Conservation (phyloP, 805 yeast genomes). For the Candida cerambycidarum region DNA sequence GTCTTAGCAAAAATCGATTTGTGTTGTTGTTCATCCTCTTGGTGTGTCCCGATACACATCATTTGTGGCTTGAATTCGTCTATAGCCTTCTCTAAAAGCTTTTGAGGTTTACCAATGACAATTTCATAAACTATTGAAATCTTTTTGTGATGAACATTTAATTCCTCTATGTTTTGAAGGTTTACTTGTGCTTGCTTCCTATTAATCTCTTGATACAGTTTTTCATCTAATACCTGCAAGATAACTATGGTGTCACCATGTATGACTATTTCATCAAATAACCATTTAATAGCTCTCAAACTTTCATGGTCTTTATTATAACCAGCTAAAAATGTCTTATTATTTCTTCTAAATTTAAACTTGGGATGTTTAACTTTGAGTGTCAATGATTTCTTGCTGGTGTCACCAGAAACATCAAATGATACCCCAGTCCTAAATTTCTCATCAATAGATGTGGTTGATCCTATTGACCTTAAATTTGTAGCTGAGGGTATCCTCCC, state of each 20-base stretch:
- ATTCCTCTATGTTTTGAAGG: constrained; percentile 29
- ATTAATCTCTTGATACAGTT: constrained; percentile 27
- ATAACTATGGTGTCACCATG: constrained; percentile 45
- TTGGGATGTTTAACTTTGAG: constrained; percentile 43
- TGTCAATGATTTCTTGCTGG: constrained; percentile 35
- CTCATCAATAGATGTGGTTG: constrained; percentile 14
- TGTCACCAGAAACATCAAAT: constrained; percentile 35
- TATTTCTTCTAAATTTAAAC: constrained; percentile 44
- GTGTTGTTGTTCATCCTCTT: constrained; percentile 23
- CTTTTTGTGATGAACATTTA: constrained; percentile 36
- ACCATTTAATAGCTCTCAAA: constrained; percentile 42
- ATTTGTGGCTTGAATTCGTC: constrained; percentile 44
- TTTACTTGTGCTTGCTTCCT: constrained; percentile 26
- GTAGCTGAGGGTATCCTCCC: constrained; percentile 10
- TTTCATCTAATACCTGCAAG: constrained; percentile 42
- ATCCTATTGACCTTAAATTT: constrained; percentile 15
- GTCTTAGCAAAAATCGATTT: constrained; percentile 31
- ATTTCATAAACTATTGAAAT: constrained; percentile 40
- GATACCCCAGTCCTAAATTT: constrained; percentile 30
- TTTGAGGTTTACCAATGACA: constrained; percentile 43
- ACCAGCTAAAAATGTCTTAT: constrained; percentile 42
- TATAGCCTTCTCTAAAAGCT: constrained; percentile 37
- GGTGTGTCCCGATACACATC: constrained; percentile 46
- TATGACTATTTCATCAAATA: constrained; percentile 43
- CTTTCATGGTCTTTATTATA: constrained; percentile 39